Evolutionary conservation across 169 alveolate species (phyloP).

Genomic region (Plasmodium reichenowi): DNA sequence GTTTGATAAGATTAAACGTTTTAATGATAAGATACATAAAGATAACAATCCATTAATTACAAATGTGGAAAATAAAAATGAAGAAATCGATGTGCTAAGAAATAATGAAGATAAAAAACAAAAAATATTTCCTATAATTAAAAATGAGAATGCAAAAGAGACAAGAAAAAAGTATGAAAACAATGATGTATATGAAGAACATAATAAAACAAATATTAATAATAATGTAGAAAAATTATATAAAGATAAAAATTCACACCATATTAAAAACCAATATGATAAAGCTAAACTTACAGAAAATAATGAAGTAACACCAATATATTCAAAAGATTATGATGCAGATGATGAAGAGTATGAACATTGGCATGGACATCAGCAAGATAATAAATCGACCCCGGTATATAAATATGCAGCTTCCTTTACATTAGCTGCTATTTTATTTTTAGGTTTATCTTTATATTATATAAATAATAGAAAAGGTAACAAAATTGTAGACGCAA

Average conservation of each 20-base stretch:
- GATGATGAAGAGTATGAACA: not conserved
- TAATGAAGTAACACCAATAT: not conserved
- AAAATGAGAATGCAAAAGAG: not conserved
- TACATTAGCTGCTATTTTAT: constrained; percentile 4
- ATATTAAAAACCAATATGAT: not conserved
- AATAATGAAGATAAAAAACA: not conserved
- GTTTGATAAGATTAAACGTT: not conserved
- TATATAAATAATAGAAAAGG: constrained; percentile 13
- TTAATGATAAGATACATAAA: too few relatives aligned
- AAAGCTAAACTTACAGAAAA: not conserved
- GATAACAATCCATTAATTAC: too few relatives aligned
- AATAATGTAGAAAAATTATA: not conserved
- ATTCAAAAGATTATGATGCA: not conserved
- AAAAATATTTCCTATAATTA: not conserved
- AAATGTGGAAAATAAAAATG: too few relatives aligned
- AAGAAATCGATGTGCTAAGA: too few relatives aligned
- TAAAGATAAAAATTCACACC: not conserved
- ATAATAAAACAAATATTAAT: not conserved
- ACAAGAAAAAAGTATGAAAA: too few relatives aligned
- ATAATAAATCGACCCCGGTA: not conserved
- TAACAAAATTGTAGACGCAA: not conserved
- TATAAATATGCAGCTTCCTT: constrained; percentile 49
- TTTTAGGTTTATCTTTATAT: not conserved
- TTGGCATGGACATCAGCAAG: not conserved
- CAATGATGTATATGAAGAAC: not conserved